These are phyloP conservation scores for Colletotrichum tamarilloi DNA, from an alignment of 2,329 filamentous ascomycete genomes.

Conservation along the genomic window DNA sequence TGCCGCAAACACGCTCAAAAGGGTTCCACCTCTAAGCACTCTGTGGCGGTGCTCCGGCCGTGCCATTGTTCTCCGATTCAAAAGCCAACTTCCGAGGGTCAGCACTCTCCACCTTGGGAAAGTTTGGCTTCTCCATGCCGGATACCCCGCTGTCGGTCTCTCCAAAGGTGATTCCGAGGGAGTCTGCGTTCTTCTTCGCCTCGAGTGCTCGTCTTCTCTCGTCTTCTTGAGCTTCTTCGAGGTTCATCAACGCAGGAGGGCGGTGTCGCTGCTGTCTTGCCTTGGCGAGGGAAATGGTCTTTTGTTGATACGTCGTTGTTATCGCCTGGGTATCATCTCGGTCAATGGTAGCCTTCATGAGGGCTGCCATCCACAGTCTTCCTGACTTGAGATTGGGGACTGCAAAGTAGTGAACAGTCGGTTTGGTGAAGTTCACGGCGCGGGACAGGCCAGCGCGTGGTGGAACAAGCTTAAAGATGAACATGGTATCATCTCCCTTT, in stretches of 20 bases:
- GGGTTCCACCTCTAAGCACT: constrained; percentile 41
- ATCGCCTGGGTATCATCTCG: constrained; percentile 84
- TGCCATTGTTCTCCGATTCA: constrained; percentile 43
- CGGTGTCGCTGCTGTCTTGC: constrained; percentile 89
- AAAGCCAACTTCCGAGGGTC: constrained; percentile 38
- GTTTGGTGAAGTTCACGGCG: constrained; percentile 97
- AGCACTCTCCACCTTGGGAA: constrained; percentile 46
- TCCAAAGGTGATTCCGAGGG: constrained; percentile 55
- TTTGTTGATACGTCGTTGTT: constrained; percentile 94
- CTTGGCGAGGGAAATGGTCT: constrained; percentile 93
- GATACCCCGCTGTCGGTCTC: constrained; percentile 56
- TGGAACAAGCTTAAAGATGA: constrained; percentile 98
- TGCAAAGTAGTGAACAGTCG: constrained; percentile 96
- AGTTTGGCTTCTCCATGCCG: constrained; percentile 51
- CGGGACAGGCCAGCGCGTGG: constrained; percentile 87
- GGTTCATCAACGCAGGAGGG: constrained; percentile 86
- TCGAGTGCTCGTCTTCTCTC: constrained; percentile 41
- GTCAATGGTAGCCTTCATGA: constrained; percentile 99
- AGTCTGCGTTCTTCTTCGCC: constrained; percentile 45
- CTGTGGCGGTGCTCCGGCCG: constrained; percentile 40
- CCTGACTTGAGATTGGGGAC: constrained; percentile 91
- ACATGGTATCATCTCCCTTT: constrained; percentile 77
- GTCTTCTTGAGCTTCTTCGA: constrained; percentile 57
- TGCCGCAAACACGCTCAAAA: not conserved
- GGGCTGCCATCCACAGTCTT: constrained; percentile 95